Conservation (phyloP, 2,329 filamentous ascomycete species). For the Aspergillus persii region DNA sequence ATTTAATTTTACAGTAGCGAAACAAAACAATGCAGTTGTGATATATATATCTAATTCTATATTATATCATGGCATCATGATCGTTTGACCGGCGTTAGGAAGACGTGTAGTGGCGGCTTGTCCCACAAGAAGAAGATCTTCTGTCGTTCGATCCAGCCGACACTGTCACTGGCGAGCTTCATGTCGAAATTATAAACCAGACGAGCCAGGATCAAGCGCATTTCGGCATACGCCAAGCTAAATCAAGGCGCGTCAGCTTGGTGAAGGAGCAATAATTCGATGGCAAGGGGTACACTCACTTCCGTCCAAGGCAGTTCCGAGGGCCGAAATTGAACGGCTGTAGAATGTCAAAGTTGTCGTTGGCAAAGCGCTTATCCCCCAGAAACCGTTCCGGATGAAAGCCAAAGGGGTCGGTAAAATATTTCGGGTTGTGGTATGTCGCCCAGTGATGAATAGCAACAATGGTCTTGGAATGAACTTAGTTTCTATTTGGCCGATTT, state of each 20-base stretch:
- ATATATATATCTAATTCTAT: background rate
- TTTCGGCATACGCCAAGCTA: constrained; percentile 49
- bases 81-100: constrained; percentile 26
- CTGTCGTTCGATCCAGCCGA: constrained; percentile 39
- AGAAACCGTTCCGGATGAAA: constrained; percentile 51
- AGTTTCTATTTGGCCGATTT: background rate
- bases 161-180: constrained; percentile 33
- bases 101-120: constrained; percentile 35
- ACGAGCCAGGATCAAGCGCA: constrained; percentile 47
- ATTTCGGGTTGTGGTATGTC: constrained; percentile 41
- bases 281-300: background rate
- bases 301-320: constrained; percentile 4
- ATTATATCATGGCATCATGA: background rate
- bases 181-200: constrained; percentile 51
- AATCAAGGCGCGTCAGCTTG: constrained; percentile 10
- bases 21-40: background rate
- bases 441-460: constrained; percentile 46
- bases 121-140: constrained; percentile 39
- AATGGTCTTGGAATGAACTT: constrained; percentile 31
- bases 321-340: constrained; percentile 2
- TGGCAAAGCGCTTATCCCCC: constrained; percentile 5
- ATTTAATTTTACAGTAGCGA: no score
- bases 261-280: background rate
- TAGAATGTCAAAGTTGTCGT: constrained; percentile 2
- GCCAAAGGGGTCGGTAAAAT: constrained; percentile 44